A percentile compares a stretch with the other conserved stretches of the same genome.
These are phyloP conservation scores for Agaricus sinodeliciosus DNA, from an alignment of 768 basidiomycete species.

Conservation along the genomic window DNA sequence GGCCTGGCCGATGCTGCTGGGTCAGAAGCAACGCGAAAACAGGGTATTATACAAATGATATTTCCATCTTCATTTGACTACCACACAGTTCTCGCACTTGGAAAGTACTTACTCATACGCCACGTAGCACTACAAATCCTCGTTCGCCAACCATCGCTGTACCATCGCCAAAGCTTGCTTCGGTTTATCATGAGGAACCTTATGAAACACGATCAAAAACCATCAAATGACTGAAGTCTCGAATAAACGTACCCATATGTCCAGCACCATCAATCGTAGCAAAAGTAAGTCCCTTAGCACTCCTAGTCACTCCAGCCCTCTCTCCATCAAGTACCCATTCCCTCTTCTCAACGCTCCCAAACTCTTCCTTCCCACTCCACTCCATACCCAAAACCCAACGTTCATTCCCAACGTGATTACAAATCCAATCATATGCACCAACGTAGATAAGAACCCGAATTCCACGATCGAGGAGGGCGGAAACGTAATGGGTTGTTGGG, in stretches of 20 bases:
- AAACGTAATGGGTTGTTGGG: constrained; percentile 45
- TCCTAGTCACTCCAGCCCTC: constrained; percentile 30
- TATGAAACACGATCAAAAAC: neutral
- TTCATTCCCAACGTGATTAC: constrained; percentile 72
- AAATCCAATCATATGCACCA: constrained; percentile 67
- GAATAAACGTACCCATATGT: constrained; percentile 49
- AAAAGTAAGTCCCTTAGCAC: constrained; percentile 50
- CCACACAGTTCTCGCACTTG: too few species aligned
- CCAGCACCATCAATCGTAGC: constrained; percentile 61
- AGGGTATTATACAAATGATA: too few species aligned
- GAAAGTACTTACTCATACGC: too few species aligned
- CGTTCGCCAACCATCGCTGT: constrained; percentile 9
- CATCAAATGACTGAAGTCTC: neutral
- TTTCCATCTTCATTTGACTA: too few species aligned
- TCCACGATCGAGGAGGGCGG: constrained; percentile 63
- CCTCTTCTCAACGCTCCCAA: constrained; percentile 32
- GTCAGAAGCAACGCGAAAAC: too few species aligned
- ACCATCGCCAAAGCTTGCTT: constrained; percentile 10
- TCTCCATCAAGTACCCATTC: constrained; percentile 55
- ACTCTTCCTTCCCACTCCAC: constrained; percentile 57
- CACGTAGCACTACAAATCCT: neutral
- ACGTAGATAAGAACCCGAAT: constrained; percentile 66
- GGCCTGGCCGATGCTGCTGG: too few species aligned
- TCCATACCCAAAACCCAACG: constrained; percentile 62
- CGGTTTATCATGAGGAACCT: constrained; percentile 12